Base-by-base conservation (phyloP, 108 stramenopile species). In the Pseudonitzschia delicatissima region DNA sequence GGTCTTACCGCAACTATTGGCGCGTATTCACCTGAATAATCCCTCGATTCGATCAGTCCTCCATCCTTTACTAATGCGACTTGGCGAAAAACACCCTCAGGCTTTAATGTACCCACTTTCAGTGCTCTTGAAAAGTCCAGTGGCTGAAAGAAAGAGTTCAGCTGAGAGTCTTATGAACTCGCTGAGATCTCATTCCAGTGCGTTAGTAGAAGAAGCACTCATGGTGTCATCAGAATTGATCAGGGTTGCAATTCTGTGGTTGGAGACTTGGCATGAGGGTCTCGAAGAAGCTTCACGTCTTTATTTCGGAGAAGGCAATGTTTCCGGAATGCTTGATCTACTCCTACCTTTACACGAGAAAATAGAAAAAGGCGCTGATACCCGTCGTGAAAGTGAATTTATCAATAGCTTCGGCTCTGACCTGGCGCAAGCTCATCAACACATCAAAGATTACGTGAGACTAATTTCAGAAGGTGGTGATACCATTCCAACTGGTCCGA, bases 161-260 rank as follows among this genome's bases (percentile, higher is more conserved):
- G 99, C 98, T 8, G 92, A 93, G 66, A 80, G 67, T 58, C 77
- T 99, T 29, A 91, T 99, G 87, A 81, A 82, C 58, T 81, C 90
- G 18, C 68, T 99, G 21, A 77, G 82, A 47, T 84, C 81, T 13
- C 90, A 92, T 64, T 90, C 95, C 42, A 85, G 84, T 63, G 79
- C 79, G 7, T 71, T 99, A 37, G 96, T 97, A 7, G 95, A 97
- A 67, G 94, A 99, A 68, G 95, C 98, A 6, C 69, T 90, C 5
- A 77, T 97, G 79, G 99, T 99, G 1, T 94, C 93, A 31, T 81
- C 89, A 6, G 98, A 99, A 69, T 81, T 99, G 20, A 97, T 99
- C 48, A 87, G 97, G n/a, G 96, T 99, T n/a, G 97, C 97, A 40
- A 98, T 99, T 44, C 81, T 98, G 23, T 99, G 98, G 98, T 78